Percentiles rank a stretch among this genome's conserved stretches.
Conservation (phyloP, 352 stramenopile species). For the Peronospora tabacina region DNA sequence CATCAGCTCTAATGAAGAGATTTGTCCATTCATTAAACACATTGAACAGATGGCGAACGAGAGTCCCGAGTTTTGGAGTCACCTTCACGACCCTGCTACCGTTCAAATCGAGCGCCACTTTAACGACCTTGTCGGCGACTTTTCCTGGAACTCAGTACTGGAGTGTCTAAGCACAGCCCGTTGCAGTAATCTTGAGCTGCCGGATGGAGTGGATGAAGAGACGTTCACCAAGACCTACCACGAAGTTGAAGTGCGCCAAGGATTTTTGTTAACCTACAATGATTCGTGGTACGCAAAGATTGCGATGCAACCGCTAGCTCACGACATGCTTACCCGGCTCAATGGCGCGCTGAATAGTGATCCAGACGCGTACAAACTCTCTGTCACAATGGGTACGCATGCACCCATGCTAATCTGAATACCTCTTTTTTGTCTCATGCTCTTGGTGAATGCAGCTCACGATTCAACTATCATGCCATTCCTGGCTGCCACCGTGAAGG, state of each 20-base stretch:
- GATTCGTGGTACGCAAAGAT: constrained; percentile 77
- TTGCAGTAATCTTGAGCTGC: constrained; percentile 69
- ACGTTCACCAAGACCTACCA: constrained; percentile 73
- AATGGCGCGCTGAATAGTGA: constrained; percentile 40
- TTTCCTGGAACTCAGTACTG: constrained; percentile 69
- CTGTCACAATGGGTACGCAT: constrained; percentile 68
- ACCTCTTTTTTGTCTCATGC: background rate
- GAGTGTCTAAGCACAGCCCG: constrained; percentile 76
- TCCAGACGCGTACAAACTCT: constrained; percentile 42
- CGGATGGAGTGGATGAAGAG: constrained; percentile 51
- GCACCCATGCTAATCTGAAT: background rate
- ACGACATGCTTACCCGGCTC: constrained; percentile 59
- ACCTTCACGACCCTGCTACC: constrained; percentile 39
- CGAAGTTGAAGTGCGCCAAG: constrained; percentile 63
- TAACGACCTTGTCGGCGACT: constrained; percentile 56
- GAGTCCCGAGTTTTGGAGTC: constrained; percentile 45
- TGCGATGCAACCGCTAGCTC: constrained; percentile 76
- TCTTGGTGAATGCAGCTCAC: constrained; percentile 26
- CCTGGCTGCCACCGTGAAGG: constrained; percentile 52
- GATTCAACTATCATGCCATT: constrained; percentile 86
- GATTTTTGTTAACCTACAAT: constrained; percentile 64
- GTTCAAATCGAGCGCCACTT: constrained; percentile 57
- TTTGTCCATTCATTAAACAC: constrained; percentile 67
- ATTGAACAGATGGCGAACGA: constrained; percentile 55
- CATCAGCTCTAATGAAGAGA: constrained; percentile 70